Evolutionary conservation across 768 basidiomycete species (phyloP).

Genomic region (Pholiota conissans): DNA sequence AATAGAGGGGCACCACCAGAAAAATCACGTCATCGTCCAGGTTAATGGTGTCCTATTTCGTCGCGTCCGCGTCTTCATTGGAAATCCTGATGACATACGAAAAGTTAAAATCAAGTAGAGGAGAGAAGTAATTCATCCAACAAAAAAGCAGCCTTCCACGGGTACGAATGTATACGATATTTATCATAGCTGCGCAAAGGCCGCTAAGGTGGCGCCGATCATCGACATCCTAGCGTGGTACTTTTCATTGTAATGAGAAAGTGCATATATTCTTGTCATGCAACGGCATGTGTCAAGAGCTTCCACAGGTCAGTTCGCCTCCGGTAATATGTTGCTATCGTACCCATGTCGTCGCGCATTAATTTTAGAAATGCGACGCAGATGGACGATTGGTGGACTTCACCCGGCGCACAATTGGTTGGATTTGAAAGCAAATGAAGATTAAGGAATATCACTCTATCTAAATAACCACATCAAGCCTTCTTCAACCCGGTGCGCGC

Average conservation of each 20-base stretch:
- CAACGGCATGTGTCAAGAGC: not conserved
- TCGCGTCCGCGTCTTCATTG: not conserved
- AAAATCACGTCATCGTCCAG: not conserved
- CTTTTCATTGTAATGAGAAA: not conserved
- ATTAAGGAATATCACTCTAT: not conserved
- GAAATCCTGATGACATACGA: not conserved
- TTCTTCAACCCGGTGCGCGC: slow-evolving; percentile 53
- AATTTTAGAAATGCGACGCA: not conserved
- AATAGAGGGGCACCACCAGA: not conserved
- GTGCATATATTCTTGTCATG: not conserved
- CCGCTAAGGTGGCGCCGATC: not conserved
- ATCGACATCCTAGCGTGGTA: not conserved
- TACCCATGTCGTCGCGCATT: not conserved
- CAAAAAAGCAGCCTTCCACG: not conserved
- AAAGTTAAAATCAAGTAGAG: not conserved
- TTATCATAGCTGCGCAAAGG: not conserved
- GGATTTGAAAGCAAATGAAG: not conserved
- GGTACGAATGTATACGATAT: not conserved
- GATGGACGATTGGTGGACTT: not conserved
- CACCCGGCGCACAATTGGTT: too few species aligned
- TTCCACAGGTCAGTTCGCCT: not conserved
- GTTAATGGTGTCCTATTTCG: not conserved
- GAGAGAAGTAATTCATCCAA: not conserved
- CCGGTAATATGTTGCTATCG: not conserved
- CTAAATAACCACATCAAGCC: not conserved